phyloP scores from a whole-genome alignment of 1,284 basidiomycete genomes.

The Phylloporus sp. region DNA sequence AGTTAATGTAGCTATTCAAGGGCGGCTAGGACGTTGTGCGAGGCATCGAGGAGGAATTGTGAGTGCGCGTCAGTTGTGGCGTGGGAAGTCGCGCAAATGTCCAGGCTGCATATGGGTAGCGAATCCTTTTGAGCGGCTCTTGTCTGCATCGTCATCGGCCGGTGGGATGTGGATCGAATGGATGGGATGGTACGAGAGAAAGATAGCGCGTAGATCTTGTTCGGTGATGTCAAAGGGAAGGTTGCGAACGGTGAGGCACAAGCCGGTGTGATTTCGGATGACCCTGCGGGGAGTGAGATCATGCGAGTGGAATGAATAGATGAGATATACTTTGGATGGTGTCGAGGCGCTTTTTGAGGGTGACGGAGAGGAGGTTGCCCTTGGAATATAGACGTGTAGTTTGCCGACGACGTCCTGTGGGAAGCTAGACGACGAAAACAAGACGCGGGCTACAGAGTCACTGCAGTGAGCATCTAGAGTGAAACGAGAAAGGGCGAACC shows the following conservation, averaged over 20 bases:
- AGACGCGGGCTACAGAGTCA: constrained; percentile 64
- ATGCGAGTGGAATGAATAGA: not conserved
- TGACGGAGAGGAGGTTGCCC: constrained; percentile 85
- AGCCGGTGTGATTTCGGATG: constrained; percentile 44
- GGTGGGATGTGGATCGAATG: constrained; percentile 86
- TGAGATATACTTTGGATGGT: constrained; percentile 43
- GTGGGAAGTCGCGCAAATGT: too few relatives aligned
- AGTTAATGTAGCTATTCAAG: too few relatives aligned
- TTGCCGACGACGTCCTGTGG: constrained; percentile 82
- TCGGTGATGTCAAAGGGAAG: constrained; percentile 84
- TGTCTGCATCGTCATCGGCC: constrained; percentile 42
- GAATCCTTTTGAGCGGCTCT: constrained; percentile 78
- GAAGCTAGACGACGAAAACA: constrained; percentile 77
- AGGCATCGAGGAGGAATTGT: too few relatives aligned
- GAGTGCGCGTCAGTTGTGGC: too few relatives aligned
- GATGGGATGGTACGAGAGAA: constrained; percentile 90
- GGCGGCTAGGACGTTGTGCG: too few relatives aligned
- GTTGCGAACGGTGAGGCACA: constrained; percentile 60
- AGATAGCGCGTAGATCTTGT: constrained; percentile 87
- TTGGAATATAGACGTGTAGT: constrained; percentile 95
- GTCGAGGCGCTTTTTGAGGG: constrained; percentile 89
- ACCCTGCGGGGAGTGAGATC: constrained; percentile 37
- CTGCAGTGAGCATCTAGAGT: constrained; percentile 23
- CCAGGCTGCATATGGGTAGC: constrained; percentile 47
- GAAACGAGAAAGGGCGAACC: constrained; percentile 28